These are phyloP conservation scores for Entamoeba nuttalli DNA, from an alignment of 208 protist genomes.

Conservation along the genomic window DNA sequence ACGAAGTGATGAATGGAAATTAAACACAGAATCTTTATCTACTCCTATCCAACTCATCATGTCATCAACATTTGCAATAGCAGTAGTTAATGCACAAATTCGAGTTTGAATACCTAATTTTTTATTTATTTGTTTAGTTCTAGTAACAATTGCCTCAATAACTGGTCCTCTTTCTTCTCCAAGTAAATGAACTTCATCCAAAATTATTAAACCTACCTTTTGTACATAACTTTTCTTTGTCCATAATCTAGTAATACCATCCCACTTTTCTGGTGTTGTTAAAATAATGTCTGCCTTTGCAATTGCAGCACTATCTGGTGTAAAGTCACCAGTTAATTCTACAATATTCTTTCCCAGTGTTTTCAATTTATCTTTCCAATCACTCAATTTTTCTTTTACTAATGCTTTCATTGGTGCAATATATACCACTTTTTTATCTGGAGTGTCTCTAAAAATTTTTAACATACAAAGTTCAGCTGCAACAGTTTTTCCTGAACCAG, in stretches of 20 bases:
- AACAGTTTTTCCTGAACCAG: conserved; percentile 87
- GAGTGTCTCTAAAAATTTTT: conserved; percentile 55
- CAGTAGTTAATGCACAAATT: conserved; percentile 91
- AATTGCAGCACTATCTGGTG: conserved; percentile 52
- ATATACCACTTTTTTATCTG: conserved; percentile 76
- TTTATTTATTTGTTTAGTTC: conserved; percentile 68
- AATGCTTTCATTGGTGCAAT: conserved; percentile 97
- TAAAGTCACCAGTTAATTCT: conserved; percentile 89
- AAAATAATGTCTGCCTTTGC: conserved; percentile 75
- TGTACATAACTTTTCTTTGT: conserved; percentile 75
- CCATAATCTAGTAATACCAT: conserved; percentile 93
- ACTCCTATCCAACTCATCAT: conserved; percentile 92
- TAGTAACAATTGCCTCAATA: conserved; percentile 60
- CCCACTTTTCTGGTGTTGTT: conserved; percentile 99
- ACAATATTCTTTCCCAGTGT: conserved; percentile 73
- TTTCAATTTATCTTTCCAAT: conserved; percentile 77
- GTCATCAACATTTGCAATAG: conserved; percentile 89
- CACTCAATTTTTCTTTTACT: conserved; percentile 86
- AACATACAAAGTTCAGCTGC: conserved; percentile 90
- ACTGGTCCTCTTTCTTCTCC: conserved; percentile 91
- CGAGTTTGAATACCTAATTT: conserved; percentile 69
- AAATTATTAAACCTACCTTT: conserved; percentile 78
- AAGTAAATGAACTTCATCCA: conserved; percentile 96
- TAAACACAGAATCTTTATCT: conserved; percentile 69
- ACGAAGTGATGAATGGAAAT: conserved; percentile 88